These are phyloP conservation scores for Rhodotorula mucilaginosa DNA, from an alignment of 1,284 basidiomycete genomes.

Conservation along the genomic window DNA sequence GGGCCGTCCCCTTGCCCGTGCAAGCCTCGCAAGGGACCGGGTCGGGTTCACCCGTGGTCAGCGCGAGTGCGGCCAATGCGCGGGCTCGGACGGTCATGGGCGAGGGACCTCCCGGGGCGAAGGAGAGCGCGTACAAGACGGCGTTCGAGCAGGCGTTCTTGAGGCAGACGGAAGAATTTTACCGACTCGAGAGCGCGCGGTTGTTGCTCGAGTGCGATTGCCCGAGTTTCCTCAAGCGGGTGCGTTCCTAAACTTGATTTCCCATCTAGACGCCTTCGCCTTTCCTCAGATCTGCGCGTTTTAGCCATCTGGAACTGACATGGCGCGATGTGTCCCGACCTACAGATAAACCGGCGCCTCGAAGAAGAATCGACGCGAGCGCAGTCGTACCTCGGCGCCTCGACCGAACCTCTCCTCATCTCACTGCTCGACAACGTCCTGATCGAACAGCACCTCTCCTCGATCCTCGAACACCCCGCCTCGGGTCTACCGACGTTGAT, in stretches of 20 bases:
- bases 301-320: too few relatives aligned
- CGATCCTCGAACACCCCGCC: slow-evolving; percentile 73
- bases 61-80: slow-evolving; percentile 40
- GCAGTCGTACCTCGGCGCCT: slow-evolving; percentile 80
- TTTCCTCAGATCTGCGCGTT: too few relatives aligned
- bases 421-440: slow-evolving; percentile 75
- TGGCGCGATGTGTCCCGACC: too few relatives aligned
- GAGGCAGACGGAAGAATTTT: slow-evolving; percentile 74
- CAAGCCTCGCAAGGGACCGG: slow-evolving; percentile 25
- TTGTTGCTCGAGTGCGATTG: slow-evolving; percentile 75
- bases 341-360: slow-evolving; percentile 76
- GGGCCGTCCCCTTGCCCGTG: slow-evolving; percentile 33
- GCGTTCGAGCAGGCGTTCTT: slow-evolving; percentile 84
- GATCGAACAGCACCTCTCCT: slow-evolving; percentile 70
- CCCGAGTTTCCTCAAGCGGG: slow-evolving; percentile 74
- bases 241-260: slow-evolving; percentile 46
- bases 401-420: slow-evolving; percentile 68
- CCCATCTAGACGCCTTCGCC: too few relatives aligned
- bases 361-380: slow-evolving; percentile 80
- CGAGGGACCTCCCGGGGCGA: slow-evolving; percentile 28
- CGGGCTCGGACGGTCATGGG: slow-evolving; percentile 33
- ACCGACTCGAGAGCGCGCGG: slow-evolving; percentile 69
- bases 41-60: slow-evolving; percentile 28
- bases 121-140: slow-evolving; percentile 70
- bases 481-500: slow-evolving; percentile 88